These are phyloP conservation scores for Globisporangium spinosum DNA, from an alignment of 352 stramenopile species.

Conservation along the genomic window DNA sequence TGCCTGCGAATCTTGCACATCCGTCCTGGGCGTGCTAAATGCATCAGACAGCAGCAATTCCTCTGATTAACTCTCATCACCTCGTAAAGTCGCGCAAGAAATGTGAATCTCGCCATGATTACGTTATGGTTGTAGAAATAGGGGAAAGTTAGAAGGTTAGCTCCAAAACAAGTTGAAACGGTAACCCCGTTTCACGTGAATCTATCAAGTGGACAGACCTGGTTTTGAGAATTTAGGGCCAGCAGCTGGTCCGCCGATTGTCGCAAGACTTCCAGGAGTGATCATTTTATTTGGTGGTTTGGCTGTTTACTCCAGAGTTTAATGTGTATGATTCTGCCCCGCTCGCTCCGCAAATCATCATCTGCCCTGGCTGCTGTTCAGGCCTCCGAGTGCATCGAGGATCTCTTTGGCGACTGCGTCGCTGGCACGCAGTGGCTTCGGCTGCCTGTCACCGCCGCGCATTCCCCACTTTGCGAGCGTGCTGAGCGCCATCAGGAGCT, in stretches of 20 bases:
- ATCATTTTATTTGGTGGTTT: neutral
- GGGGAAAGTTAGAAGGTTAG: neutral
- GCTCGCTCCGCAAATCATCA: neutral
- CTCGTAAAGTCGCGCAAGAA: neutral
- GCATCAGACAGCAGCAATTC: neutral
- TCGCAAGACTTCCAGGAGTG: neutral
- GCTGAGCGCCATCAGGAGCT: conserved; percentile 25
- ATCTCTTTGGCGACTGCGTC: conserved; percentile 34
- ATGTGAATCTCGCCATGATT: neutral
- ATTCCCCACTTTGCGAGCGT: conserved; percentile 30
- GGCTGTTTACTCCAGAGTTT: neutral
- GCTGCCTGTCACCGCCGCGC: neutral
- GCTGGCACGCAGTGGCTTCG: conserved; percentile 33
- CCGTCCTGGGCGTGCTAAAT: neutral
- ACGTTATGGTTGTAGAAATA: neutral
- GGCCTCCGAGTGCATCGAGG: conserved; percentile 5
- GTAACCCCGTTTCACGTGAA: neutral
- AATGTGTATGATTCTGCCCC: neutral
- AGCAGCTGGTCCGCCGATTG: neutral
- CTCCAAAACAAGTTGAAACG: neutral
- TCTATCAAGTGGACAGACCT: neutral
- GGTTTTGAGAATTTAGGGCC: neutral
- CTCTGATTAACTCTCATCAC: neutral
- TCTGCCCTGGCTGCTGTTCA: neutral
- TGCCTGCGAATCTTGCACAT: neutral